These are phyloP conservation scores for Trametes meyenii DNA, from an alignment of 768 basidiomycete genomes.

Conservation along the genomic window DNA sequence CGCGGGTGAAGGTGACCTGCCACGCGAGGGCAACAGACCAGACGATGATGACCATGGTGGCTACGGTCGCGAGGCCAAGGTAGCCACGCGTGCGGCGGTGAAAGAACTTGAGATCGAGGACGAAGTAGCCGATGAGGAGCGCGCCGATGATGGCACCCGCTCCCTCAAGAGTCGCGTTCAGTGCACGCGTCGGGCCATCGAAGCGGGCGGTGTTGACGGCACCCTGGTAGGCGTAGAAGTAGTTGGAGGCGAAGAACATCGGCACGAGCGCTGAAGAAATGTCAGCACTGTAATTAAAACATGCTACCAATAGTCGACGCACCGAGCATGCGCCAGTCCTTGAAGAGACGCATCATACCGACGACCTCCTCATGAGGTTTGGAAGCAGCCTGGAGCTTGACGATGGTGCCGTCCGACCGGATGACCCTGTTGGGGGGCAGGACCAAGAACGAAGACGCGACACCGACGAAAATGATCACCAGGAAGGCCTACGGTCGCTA, in stretches of 20 bases:
- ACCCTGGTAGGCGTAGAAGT: conserved; percentile 50
- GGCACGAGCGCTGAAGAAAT: conserved; percentile 36
- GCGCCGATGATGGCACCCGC: conserved; percentile 48
- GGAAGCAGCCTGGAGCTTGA: conserved; percentile 39
- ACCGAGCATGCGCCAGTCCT: conserved; percentile 45
- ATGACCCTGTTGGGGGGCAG: conserved; percentile 41
- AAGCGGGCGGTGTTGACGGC: conserved; percentile 43
- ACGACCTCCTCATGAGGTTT: conserved; percentile 34
- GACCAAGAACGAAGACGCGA: conserved; percentile 40
- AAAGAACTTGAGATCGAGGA: conserved; percentile 41
- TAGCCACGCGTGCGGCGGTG: conserved; percentile 42
- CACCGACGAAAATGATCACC: conserved; percentile 46
- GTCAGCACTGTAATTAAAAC: background rate
- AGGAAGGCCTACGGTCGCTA: conserved; percentile 39
- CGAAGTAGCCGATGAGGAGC: conserved; percentile 43
- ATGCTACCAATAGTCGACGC: background rate
- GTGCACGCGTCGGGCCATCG: conserved; percentile 48
- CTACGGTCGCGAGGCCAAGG: conserved; percentile 40
- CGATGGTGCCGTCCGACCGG: conserved; percentile 45
- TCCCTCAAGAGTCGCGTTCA: conserved; percentile 42
- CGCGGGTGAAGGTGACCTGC: conserved; percentile 44
- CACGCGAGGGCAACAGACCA: conserved; percentile 44
- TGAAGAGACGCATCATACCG: conserved; percentile 37
- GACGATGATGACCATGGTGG: conserved; percentile 35
- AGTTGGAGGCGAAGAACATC: conserved; percentile 50